Conservation (phyloP, 768 basidiomycete species). For the Neoboletus brunneissimus region DNA sequence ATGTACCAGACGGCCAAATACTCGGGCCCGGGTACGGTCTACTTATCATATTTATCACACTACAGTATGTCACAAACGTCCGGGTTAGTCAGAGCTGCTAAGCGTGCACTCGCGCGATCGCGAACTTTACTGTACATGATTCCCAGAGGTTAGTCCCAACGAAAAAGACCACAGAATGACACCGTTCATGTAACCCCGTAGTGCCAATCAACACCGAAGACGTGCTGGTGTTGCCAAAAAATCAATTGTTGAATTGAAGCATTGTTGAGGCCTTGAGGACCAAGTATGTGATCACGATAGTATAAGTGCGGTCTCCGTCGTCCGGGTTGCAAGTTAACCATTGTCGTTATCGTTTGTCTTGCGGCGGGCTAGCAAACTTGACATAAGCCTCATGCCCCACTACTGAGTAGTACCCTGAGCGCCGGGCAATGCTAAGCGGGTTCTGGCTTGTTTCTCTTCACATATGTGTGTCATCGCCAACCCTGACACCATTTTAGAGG, state of each 20-base stretch:
- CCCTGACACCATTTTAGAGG: not conserved
- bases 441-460: not conserved
- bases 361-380: not conserved
- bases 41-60: no score
- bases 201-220: no score
- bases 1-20: no score
- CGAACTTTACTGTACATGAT: not conserved
- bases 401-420: not conserved
- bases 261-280: not conserved
- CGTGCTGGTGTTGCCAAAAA: no score
- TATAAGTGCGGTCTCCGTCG: not conserved
- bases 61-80: no score
- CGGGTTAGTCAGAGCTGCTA: no score
- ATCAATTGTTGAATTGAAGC: no score
- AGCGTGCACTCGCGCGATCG: no score
- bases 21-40: no score
- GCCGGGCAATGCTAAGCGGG: not conserved
- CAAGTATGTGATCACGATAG: not conserved
- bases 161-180: not conserved
- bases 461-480: not conserved
- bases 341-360: not conserved
- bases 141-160: not conserved
- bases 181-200: no score
- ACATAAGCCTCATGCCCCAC: not conserved
- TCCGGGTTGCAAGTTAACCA: not conserved